A percentile compares a stretch with the other conserved stretches of the same genome.
phyloP scores from a whole-genome alignment of 352 stramenopile species.

The Lagenidium giganteum region DNA sequence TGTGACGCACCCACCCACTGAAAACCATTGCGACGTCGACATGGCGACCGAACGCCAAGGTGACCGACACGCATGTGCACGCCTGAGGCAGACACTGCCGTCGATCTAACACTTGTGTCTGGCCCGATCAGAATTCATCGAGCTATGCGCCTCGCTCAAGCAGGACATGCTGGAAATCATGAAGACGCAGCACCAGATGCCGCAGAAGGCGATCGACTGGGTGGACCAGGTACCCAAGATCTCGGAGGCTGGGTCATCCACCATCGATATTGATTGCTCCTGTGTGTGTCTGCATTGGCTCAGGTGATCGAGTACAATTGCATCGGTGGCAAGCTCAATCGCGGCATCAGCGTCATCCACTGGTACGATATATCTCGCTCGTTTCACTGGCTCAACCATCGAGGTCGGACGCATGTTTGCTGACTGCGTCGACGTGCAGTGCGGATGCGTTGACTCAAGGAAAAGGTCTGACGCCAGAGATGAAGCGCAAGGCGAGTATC shows the following conservation, averaged over 20 bases:
- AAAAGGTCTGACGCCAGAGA: slow-evolving; percentile 48
- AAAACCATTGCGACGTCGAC: not conserved
- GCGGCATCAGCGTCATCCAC: slow-evolving; percentile 94
- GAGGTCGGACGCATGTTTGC: too few species aligned
- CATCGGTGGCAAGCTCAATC: slow-evolving; percentile 97
- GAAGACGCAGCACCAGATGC: slow-evolving; percentile 56
- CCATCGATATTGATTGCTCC: not conserved
- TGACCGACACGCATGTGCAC: not conserved
- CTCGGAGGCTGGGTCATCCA: slow-evolving; percentile 6
- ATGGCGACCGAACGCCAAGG: slow-evolving; percentile 19
- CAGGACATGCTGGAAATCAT: slow-evolving; percentile 69
- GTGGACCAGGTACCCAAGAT: slow-evolving; percentile 36
- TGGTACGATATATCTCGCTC: slow-evolving; percentile 42
- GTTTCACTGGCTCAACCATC: too few species aligned
- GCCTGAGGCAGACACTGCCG: not conserved
- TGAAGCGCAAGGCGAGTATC: slow-evolving; percentile 86
- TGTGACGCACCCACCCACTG: too few species aligned
- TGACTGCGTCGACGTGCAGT: too few species aligned
- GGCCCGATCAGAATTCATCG: slow-evolving; percentile 81
- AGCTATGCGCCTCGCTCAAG: slow-evolving; percentile 68
- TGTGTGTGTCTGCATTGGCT: too few species aligned
- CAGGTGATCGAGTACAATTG: slow-evolving; percentile 96
- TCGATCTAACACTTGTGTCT: slow-evolving; percentile 1
- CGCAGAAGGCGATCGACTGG: slow-evolving; percentile 77
- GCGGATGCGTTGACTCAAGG: slow-evolving; percentile 50